Conservation (phyloP, 1,284 basidiomycete species). For the Melampsora americana region DNA sequence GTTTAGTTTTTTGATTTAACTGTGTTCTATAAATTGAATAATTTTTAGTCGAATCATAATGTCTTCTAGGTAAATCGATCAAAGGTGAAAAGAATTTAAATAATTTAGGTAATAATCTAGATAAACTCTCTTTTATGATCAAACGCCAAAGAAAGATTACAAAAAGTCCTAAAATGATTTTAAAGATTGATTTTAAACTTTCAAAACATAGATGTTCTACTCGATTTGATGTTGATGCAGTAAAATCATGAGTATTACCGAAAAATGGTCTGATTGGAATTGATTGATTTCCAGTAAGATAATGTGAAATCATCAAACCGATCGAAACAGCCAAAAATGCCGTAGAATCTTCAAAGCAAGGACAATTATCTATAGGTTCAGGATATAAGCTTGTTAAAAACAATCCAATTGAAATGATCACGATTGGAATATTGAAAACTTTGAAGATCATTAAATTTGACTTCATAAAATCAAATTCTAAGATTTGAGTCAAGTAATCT, state of each 20-base stretch:
- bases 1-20: background rate
- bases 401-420: slow-evolving; percentile 65
- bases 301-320: slow-evolving; percentile 69
- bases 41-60: slow-evolving; percentile 48
- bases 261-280: slow-evolving; percentile 41
- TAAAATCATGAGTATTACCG: slow-evolving; percentile 23
- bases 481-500: slow-evolving; percentile 13
- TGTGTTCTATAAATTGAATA: slow-evolving; percentile 43
- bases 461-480: slow-evolving; percentile 2
- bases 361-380: slow-evolving; percentile 82
- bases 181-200: slow-evolving; percentile 59
- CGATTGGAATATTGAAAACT: slow-evolving; percentile 62
- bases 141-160: slow-evolving; percentile 79
- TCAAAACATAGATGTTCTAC: slow-evolving; percentile 55
- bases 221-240: slow-evolving; percentile 52
- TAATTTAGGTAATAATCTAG: slow-evolving; percentile 70
- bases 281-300: slow-evolving; percentile 50
- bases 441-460: background rate
- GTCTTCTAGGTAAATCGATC: slow-evolving; percentile 53
- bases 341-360: slow-evolving; percentile 96
- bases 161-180: slow-evolving; percentile 55
- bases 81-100: slow-evolving; percentile 68
- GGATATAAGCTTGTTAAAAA: slow-evolving; percentile 80
- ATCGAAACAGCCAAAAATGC: slow-evolving; percentile 81
- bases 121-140: slow-evolving; percentile 70